Evolutionary conservation across 306 rosid genomes (phyloP).

Genomic region (Cicer pinnatifidum): DNA sequence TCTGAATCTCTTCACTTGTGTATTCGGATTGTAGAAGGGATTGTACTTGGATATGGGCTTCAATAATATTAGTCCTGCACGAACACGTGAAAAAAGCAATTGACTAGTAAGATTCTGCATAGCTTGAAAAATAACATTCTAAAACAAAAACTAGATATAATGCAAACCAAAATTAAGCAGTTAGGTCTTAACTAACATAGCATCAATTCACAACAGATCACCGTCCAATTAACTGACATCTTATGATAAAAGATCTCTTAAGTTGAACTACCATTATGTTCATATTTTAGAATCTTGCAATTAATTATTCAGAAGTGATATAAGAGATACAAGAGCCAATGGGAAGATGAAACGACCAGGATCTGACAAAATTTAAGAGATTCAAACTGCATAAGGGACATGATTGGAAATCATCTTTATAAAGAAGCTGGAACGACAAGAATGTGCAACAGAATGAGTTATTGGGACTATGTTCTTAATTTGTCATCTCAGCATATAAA

Average conservation of each 20-base stretch:
- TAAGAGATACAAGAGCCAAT: not conserved
- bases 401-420: not conserved
- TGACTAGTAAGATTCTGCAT: conserved; percentile 31
- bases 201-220: conserved; percentile 16
- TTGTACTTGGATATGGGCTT: conserved; percentile 88
- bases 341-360: not conserved
- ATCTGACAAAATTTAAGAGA: not conserved
- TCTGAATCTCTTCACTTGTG: conserved; percentile 74
- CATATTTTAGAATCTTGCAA: conserved; percentile 24
- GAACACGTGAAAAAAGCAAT: conserved; percentile 6
- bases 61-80: conserved; percentile 83
- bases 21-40: conserved; percentile 76
- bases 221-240: conserved; percentile 21
- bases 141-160: conserved; percentile 17
- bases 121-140: conserved; percentile 31
- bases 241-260: conserved; percentile 2
- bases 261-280: not conserved
- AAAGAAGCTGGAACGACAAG: not conserved
- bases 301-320: not conserved
- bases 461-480: not conserved
- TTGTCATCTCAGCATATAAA: not conserved
- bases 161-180: conserved; percentile 33
- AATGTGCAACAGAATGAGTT: not conserved
- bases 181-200: conserved; percentile 12
- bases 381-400: not conserved